Percentiles rank a stretch among this genome's conserved stretches.
These are phyloP conservation scores for Penicillium ochrochloron DNA, from an alignment of 495 filamentous ascomycete species.

Conservation along the genomic window DNA sequence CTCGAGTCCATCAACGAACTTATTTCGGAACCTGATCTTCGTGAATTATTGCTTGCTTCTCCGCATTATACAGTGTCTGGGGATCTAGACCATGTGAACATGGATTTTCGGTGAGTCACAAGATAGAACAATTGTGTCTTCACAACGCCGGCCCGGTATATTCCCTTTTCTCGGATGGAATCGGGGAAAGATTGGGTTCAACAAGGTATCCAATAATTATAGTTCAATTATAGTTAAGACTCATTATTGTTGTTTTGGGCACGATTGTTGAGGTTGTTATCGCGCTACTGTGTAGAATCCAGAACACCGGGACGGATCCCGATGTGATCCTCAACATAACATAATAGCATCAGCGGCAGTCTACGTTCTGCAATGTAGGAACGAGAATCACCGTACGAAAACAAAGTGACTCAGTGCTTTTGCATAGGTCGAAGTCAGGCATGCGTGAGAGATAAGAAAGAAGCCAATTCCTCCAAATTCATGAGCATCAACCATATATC, in stretches of 20 bases:
- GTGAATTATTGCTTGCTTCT: neutral
- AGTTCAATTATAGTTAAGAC: neutral
- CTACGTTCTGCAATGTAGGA: constrained; percentile 25
- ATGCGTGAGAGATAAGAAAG: neutral
- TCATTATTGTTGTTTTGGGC: neutral
- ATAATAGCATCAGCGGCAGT: constrained; percentile 1
- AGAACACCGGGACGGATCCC: constrained; percentile 14
- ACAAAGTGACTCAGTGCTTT: neutral
- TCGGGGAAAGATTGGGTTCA: neutral
- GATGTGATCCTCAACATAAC: constrained; percentile 10
- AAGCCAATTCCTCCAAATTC: neutral
- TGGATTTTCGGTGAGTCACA: neutral
- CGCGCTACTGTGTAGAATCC: constrained; percentile 23
- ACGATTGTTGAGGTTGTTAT: constrained; percentile 16
- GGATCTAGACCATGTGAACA: neutral
- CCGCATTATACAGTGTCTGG: neutral
- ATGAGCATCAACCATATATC: neutral
- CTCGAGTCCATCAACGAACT: neutral
- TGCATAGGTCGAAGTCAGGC: neutral
- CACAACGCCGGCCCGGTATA: neutral
- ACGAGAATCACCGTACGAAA: constrained; percentile 13
- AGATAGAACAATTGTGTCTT: neutral
- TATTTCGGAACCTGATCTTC: neutral
- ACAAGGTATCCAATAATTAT: neutral
- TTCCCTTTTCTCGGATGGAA: neutral